These are phyloP conservation scores for Candida bentonensis DNA, from an alignment of 805 yeast species.

Conservation along the genomic window DNA sequence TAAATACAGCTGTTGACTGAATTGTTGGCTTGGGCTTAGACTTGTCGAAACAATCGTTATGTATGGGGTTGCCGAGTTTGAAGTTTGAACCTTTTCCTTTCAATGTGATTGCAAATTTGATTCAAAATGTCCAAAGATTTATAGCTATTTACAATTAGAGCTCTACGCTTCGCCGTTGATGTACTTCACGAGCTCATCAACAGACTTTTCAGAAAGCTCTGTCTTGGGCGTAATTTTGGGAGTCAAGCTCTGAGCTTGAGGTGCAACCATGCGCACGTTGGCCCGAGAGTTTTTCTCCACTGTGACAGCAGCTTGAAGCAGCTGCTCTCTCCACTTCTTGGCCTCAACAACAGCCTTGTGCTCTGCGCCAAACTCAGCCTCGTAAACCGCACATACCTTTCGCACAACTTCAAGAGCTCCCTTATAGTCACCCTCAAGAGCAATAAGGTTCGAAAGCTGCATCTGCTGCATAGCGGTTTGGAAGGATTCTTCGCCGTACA, in stretches of 20 bases:
- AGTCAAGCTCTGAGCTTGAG: constrained; percentile 4
- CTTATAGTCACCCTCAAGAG: constrained; percentile 35
- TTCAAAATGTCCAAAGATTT: background rate
- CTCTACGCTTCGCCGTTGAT: constrained; percentile 38
- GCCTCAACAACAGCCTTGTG: constrained; percentile 57
- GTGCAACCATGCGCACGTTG: constrained; percentile 1
- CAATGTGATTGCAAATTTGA: background rate
- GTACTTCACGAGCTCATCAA: constrained; percentile 59
- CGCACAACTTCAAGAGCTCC: constrained; percentile 44
- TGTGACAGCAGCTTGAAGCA: constrained; percentile 35
- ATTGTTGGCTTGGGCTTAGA: too few species aligned
- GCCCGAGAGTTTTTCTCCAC: constrained; percentile 4
- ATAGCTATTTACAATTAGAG: constrained; percentile 9
- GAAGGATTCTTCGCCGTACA: constrained; percentile 46
- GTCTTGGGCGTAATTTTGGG: constrained; percentile 10
- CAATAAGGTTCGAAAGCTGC: constrained; percentile 52
- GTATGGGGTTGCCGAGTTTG: too few species aligned
- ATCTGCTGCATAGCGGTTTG: constrained; percentile 52
- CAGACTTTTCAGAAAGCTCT: constrained; percentile 41
- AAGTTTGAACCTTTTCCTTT: too few species aligned
- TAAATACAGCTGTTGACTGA: constrained; percentile 1
- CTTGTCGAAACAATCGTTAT: too few species aligned
- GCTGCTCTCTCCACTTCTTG: constrained; percentile 45
- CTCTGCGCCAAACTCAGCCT: constrained; percentile 47
- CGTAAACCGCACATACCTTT: constrained; percentile 44